Conservation (phyloP, 805 yeast species). For the Lachancea kluyveri region DNA sequence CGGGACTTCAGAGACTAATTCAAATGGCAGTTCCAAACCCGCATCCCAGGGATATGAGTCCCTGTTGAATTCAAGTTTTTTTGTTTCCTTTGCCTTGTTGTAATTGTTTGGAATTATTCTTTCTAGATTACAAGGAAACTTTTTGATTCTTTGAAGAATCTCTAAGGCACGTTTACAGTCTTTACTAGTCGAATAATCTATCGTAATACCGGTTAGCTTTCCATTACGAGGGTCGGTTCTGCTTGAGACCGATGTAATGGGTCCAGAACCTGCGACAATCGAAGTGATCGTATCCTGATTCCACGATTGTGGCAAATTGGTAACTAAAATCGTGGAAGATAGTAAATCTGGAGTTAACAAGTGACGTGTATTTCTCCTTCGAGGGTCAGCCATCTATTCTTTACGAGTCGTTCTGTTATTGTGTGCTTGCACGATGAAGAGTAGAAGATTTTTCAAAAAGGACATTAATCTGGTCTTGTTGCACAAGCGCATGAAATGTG, state of each 20-base stretch:
- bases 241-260: conserved; percentile 40
- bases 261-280: conserved; percentile 68
- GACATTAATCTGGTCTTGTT: too few relatives aligned
- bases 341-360: conserved; percentile 26
- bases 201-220: conserved; percentile 39
- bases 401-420: neutral
- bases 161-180: conserved; percentile 26
- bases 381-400: conserved; percentile 24
- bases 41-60: conserved; percentile 29
- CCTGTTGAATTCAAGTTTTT: conserved; percentile 20
- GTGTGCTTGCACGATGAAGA: conserved; percentile 1
- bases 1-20: conserved; percentile 31
- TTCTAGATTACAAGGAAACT: conserved; percentile 25
- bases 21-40: conserved; percentile 29
- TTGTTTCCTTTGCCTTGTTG: conserved; percentile 8
- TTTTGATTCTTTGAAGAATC: conserved; percentile 20
- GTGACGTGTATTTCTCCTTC: conserved; percentile 30
- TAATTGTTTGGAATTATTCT: conserved; percentile 22
- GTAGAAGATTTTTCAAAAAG: too few relatives aligned
- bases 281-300: conserved; percentile 54
- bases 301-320: conserved; percentile 66
- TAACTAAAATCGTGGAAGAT: conserved; percentile 25
- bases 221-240: conserved; percentile 32
- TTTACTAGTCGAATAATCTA: conserved; percentile 21
- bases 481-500: too few relatives aligned